Conservation (phyloP, 2,329 filamentous ascomycete species). For the Colletotrichum sp. region DNA sequence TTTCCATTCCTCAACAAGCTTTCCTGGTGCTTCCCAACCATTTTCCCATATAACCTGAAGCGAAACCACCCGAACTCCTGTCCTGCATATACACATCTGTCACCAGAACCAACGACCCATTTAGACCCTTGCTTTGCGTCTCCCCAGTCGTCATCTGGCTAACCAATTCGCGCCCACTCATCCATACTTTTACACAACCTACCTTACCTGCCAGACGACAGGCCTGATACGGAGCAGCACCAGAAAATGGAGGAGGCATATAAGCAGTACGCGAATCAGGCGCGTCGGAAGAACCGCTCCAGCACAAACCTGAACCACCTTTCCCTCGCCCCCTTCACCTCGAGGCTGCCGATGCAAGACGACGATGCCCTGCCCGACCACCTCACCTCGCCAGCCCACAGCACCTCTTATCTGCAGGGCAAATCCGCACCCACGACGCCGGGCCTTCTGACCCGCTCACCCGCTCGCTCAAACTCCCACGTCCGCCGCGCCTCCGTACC, state of each 20-base stretch:
- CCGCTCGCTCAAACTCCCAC: constrained; percentile 53
- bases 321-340: constrained; percentile 68
- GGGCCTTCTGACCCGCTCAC: constrained; percentile 64
- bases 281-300: constrained; percentile 64
- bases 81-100: neutral
- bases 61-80: constrained; percentile 20
- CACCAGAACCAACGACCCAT: neutral
- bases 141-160: neutral
- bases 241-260: constrained; percentile 62
- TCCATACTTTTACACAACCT: neutral
- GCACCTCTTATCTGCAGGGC: constrained; percentile 63
- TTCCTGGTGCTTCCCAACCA: constrained; percentile 13
- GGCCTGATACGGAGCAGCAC: neutral
- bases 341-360: constrained; percentile 64
- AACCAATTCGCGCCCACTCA: neutral
- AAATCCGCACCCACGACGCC: constrained; percentile 70
- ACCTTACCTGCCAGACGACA: neutral
- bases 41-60: constrained; percentile 13
- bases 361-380: constrained; percentile 50
- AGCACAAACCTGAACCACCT: constrained; percentile 64
- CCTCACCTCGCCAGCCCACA: constrained; percentile 36
- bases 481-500: constrained; percentile 48
- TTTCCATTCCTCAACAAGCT: constrained; percentile 20
- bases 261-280: constrained; percentile 63
- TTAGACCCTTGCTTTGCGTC: neutral